Conservation (phyloP, 139 green algal genomes). For the Micractinium conductrix region DNA sequence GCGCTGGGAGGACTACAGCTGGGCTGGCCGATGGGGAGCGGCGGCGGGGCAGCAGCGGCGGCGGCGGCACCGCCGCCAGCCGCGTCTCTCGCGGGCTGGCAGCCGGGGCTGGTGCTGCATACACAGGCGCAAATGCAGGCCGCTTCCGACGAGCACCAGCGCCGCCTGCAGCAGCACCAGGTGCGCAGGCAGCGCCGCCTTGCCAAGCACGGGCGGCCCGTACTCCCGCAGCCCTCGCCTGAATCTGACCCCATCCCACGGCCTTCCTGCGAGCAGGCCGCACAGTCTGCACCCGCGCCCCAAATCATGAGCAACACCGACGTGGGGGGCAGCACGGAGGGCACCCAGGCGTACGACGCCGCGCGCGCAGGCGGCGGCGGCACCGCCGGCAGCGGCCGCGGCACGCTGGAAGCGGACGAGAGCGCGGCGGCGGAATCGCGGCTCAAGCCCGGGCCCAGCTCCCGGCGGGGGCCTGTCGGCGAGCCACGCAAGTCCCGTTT, state of each 20-base stretch:
- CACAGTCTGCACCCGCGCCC: not conserved
- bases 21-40: not conserved
- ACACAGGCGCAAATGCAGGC: not conserved
- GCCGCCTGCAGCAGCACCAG: not conserved
- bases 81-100: not conserved
- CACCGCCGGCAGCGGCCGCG: not conserved
- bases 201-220: too few relatives aligned
- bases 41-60: not conserved
- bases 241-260: too few relatives aligned
- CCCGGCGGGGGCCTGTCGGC: not conserved
- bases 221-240: too few relatives aligned
- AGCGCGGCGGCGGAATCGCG: slow-evolving; percentile 10
- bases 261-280: too few relatives aligned
- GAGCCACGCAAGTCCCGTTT: slow-evolving; percentile 10
- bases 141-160: not conserved
- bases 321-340: slow-evolving; percentile 15
- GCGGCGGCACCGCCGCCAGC: not conserved
- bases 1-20: not conserved
- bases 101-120: not conserved
- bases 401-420: not conserved
- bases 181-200: not conserved
- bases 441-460: not conserved
- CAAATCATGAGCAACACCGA: slow-evolving; percentile 35
- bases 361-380: not conserved
- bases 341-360: slow-evolving; percentile 12